These are phyloP conservation scores for Pseudocercospora eumusae DNA, from an alignment of 2,329 filamentous ascomycete species.

Conservation along the genomic window DNA sequence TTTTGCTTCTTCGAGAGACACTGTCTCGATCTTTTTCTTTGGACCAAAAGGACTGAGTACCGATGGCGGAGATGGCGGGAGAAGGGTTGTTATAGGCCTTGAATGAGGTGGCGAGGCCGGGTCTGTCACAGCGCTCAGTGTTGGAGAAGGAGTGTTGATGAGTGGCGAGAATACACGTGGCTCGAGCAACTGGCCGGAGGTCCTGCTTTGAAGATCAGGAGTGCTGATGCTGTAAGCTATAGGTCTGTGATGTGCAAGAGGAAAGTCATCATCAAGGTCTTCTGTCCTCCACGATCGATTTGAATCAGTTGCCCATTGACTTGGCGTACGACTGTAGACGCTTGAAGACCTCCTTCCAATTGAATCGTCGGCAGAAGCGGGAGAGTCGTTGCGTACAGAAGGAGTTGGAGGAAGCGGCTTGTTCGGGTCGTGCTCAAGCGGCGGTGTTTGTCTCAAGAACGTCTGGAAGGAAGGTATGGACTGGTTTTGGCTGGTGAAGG, in stretches of 20 bases:
- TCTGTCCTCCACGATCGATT: constrained; percentile 25
- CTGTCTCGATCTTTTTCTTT: constrained; percentile 26
- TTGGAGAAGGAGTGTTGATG: constrained; percentile 32
- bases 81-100: constrained; percentile 21
- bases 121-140: constrained; percentile 21
- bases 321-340: constrained; percentile 39
- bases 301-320: constrained; percentile 28
- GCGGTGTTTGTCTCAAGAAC: constrained; percentile 38
- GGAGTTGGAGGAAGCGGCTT: constrained; percentile 40
- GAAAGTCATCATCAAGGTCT: constrained; percentile 28
- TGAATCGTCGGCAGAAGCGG: background rate
- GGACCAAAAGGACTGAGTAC: background rate
- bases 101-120: constrained; percentile 11
- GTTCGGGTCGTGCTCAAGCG: constrained; percentile 29
- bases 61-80: constrained; percentile 7
- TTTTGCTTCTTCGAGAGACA: constrained; percentile 36
- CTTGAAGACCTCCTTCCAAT: constrained; percentile 35
- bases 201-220: constrained; percentile 28
- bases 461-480: constrained; percentile 37
- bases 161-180: constrained; percentile 35
- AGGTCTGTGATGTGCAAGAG: constrained; percentile 30
- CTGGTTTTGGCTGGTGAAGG: constrained; percentile 32
- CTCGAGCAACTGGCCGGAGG: constrained; percentile 20
- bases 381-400: background rate
- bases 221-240: constrained; percentile 37